These are phyloP conservation scores for Cicer arietinum DNA, from an alignment of 306 rosid species.

Conservation along the genomic window DNA sequence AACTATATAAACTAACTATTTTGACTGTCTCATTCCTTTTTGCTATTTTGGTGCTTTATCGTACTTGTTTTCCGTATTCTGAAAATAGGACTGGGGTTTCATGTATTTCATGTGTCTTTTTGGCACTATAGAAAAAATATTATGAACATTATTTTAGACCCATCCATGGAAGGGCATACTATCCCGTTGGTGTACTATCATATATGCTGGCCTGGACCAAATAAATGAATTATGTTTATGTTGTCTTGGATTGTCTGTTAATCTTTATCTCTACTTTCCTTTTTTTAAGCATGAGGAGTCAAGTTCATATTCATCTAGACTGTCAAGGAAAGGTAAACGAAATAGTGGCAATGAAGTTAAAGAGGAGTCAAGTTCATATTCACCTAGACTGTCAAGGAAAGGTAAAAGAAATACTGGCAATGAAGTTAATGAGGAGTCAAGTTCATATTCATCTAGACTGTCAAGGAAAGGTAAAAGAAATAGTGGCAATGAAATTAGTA, in stretches of 20 bases:
- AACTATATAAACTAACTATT: background rate
- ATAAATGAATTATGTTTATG: slow-evolving; percentile 2
- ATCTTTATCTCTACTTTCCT: slow-evolving; percentile 20
- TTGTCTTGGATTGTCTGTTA: slow-evolving; percentile 24
- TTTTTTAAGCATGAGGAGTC: slow-evolving; percentile 55
- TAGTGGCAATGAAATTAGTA: slow-evolving; percentile 38
- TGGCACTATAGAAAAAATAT: slow-evolving; percentile 9
- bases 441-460: slow-evolving; percentile 50
- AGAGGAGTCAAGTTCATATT: slow-evolving; percentile 33
- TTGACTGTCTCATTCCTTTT: slow-evolving; percentile 27
- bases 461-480: slow-evolving; percentile 59
- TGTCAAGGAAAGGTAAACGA: slow-evolving; percentile 55
- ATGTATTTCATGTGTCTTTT: slow-evolving; percentile 16
- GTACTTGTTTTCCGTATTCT: slow-evolving; percentile 9
- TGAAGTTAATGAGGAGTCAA: slow-evolving; percentile 18
- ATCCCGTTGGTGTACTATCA: slow-evolving; percentile 10
- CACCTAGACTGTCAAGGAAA: slow-evolving; percentile 50
- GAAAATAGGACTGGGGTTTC: slow-evolving; percentile 10
- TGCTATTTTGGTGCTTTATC: slow-evolving; percentile 9
- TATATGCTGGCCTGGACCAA: slow-evolving; percentile 17
- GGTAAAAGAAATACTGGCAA: slow-evolving; percentile 53
- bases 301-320: slow-evolving; percentile 49
- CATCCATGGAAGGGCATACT: slow-evolving; percentile 3
- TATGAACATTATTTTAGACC: slow-evolving; percentile 22
- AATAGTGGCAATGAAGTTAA: slow-evolving; percentile 39